A percentile compares a stretch with the other conserved stretches of the same genome.
Evolutionary conservation across 768 basidiomycete species (phyloP).

Genomic region (Lentinula sp.): DNA sequence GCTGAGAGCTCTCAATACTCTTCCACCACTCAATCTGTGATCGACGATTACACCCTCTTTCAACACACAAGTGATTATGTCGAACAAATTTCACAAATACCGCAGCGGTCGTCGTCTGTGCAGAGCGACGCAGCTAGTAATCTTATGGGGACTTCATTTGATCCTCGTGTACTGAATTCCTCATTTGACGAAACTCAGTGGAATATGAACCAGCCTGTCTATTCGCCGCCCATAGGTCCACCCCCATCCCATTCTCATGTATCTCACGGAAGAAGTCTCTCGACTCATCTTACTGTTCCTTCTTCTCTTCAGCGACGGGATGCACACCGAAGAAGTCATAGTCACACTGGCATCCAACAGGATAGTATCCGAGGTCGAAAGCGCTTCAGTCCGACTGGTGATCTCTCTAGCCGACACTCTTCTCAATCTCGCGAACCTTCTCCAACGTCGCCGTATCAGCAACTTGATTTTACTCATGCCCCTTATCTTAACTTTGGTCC

Average conservation of each 20-base stretch:
- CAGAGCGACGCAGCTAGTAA: not conserved
- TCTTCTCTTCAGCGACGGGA: constrained; percentile 2
- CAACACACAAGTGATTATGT: not conserved
- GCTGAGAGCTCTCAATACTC: not conserved
- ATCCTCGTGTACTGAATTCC: not conserved
- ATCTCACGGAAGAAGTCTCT: not conserved
- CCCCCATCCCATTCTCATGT: not conserved
- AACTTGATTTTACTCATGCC: not conserved
- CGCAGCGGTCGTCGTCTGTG: not conserved
- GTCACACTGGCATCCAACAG: constrained; percentile 4
- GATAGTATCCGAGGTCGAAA: not conserved
- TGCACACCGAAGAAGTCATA: constrained; percentile 2
- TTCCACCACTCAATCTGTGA: not conserved
- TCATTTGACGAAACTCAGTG: not conserved
- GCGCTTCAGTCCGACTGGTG: not conserved
- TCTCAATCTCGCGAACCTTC: constrained; percentile 4
- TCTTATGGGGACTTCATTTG: not conserved
- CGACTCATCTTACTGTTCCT: constrained; percentile 4
- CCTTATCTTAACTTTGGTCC: constrained; percentile 2
- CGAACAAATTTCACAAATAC: not conserved
- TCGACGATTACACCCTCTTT: not conserved
- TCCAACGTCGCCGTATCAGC: not conserved
- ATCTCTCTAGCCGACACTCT: not conserved
- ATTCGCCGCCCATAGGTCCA: not conserved
- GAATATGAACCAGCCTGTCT: not conserved